Base-by-base conservation (phyloP, 2,329 filamentous ascomycete species). In the Alternaria sp. region DNA sequence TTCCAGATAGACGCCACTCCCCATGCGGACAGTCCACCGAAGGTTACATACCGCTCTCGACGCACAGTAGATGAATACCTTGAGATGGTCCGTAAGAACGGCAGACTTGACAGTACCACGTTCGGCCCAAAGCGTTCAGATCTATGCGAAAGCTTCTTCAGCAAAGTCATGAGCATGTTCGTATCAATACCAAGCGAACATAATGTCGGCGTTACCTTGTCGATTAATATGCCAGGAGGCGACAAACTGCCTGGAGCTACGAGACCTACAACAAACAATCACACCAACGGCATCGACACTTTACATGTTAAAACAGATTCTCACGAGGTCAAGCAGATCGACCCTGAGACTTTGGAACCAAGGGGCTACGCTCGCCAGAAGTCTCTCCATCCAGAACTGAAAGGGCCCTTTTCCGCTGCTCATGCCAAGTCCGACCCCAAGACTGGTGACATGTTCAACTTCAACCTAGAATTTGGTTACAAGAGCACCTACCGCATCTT, bases 361-460 rank as follows among this genome's bases (percentile, higher is more conserved):
- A 78, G 92, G 30, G 88, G 89, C 0, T 74, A 87, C n/a, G 85
- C 87, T 0, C 75, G 76, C 0, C 91, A 94, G 71, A 70, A 72
- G 1, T 73, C 71, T 2, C 81, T 96, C 14, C 89, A 96, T 73
- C 89, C 90, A 0, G 83, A 86, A 0, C 83, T 96, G 12, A 86
- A 81, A 12, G 92, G 92, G 0, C 86, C 84, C 0, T 73, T 91
- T 14, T 89, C 89, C 2, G 89, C 86, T 39, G 87, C 92, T 0
- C 93, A 96, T 74, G 87, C 89, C 0, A 88, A 89, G 55, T 85
- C 86, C 0, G 91, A 95, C 73, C 90, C 89, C 0, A 76, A 79
- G 0, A 93, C 89, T 0, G 92, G 92, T 7, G 91, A 95, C 64
- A 73, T 91, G 7, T 94, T 87, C 83, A 96, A 95, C 78, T 94